Evolutionary conservation across 805 yeast genomes (phyloP).

Genomic region (Candida schatavii): DNA sequence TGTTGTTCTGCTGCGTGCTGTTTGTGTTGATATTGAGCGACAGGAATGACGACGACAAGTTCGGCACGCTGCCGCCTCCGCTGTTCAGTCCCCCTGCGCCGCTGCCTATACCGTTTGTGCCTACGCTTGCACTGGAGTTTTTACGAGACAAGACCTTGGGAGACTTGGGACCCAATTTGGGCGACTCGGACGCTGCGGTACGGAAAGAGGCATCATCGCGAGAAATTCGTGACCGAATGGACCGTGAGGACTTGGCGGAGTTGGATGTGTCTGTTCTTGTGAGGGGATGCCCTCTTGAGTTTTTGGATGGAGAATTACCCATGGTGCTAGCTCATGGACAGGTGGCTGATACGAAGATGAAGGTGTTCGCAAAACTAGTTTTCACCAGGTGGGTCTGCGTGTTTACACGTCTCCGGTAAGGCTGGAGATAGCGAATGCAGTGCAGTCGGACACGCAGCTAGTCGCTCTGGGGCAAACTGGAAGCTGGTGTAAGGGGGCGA

Average conservation of each 20-base stretch:
- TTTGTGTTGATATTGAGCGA: constrained; percentile 29
- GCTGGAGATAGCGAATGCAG: too few relatives aligned
- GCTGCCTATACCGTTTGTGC: too few relatives aligned
- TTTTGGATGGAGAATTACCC: constrained; percentile 49
- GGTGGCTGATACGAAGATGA: too few relatives aligned
- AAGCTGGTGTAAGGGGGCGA: too few relatives aligned
- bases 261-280: constrained; percentile 54
- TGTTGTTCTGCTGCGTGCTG: constrained; percentile 12
- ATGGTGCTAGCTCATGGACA: too few relatives aligned
- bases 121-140: constrained; percentile 21
- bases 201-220: constrained; percentile 17
- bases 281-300: constrained; percentile 39
- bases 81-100: too few relatives aligned
- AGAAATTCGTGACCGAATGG: constrained; percentile 39
- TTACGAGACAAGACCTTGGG: constrained; percentile 31
- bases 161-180: constrained; percentile 22
- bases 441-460: too few relatives aligned
- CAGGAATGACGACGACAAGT: constrained; percentile 8
- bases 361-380: too few relatives aligned
- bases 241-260: constrained; percentile 47
- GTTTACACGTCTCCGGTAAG: too few relatives aligned
- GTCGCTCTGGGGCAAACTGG: too few relatives aligned
- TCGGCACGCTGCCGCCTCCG: constrained; percentile 3
- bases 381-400: too few relatives aligned
- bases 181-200: constrained; percentile 12